Evolutionary conservation across 2,329 filamentous ascomycete genomes (phyloP).

Genomic region (Graphiopsis chlorocephala): DNA sequence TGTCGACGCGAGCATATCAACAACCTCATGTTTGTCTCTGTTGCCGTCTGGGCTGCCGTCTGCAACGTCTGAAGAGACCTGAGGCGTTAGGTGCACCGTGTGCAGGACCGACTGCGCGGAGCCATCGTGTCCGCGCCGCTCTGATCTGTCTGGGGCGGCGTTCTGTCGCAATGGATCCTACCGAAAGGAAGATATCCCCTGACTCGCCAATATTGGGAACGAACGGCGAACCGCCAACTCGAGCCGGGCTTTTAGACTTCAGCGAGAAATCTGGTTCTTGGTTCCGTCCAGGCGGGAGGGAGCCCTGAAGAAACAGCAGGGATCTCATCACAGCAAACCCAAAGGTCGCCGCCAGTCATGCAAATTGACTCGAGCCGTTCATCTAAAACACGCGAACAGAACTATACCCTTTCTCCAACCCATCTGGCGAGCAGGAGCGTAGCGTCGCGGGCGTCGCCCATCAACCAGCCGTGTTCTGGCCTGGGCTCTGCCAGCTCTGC

Average conservation of each 20-base stretch:
- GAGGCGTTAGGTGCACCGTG: neutral
- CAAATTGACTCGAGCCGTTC: neutral
- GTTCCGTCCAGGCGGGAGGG: neutral
- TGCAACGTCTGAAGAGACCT: neutral
- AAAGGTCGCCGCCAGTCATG: neutral
- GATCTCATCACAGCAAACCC: neutral
- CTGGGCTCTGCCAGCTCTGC: too few species aligned
- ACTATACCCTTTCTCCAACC: neutral
- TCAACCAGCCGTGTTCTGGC: neutral
- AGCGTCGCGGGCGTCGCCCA: neutral
- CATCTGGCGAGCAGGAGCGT: neutral
- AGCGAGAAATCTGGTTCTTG: neutral
- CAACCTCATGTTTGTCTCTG: neutral
- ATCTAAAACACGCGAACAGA: neutral
- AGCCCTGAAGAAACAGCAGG: conserved; percentile 1
- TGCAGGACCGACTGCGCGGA: neutral
- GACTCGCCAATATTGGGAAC: neutral
- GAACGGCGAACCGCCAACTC: neutral
- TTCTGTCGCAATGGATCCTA: neutral
- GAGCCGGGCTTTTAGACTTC: neutral
- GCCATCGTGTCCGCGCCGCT: neutral
- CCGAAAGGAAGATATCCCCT: neutral
- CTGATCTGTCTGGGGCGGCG: neutral
- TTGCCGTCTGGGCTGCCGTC: neutral
- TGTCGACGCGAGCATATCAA: neutral